These are phyloP conservation scores for Aeschynomene evenia DNA, from an alignment of 306 rosid species.

Conservation along the genomic window DNA sequence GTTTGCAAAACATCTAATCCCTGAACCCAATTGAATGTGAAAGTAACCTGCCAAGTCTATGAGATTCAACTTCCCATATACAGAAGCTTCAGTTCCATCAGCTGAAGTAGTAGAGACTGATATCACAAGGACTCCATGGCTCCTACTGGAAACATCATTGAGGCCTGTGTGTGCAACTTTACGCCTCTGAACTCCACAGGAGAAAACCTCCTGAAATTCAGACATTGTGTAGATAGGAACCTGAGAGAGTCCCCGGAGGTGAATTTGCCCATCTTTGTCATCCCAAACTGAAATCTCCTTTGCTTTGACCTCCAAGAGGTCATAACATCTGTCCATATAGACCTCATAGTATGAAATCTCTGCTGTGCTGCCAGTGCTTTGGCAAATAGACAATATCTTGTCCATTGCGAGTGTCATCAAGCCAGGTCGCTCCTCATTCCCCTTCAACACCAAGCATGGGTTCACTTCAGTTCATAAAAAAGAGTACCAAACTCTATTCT, in stretches of 20 bases:
- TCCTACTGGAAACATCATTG: conserved; percentile 92
- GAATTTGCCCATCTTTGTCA: conserved; percentile 85
- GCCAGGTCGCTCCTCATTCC: conserved; percentile 76
- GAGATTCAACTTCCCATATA: conserved; percentile 86
- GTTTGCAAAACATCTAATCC: conserved; percentile 16
- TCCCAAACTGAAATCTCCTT: conserved; percentile 76
- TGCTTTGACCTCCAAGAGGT: conserved; percentile 75
- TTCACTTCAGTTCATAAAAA: conserved; percentile 4
- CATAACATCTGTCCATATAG: conserved; percentile 86
- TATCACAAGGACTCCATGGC: conserved; percentile 90
- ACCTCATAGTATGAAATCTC: conserved; percentile 87
- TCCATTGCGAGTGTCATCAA: conserved; percentile 78
- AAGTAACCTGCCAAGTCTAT: conserved; percentile 88
- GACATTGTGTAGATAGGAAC: conserved; percentile 58
- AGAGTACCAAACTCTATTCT: neutral
- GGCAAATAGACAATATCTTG: conserved; percentile 55
- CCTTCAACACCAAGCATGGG: conserved; percentile 51
- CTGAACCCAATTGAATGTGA: conserved; percentile 3
- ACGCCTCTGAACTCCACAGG: conserved; percentile 68
- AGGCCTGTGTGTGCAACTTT: conserved; percentile 83
- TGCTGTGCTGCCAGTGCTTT: conserved; percentile 51
- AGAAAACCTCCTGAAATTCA: conserved; percentile 60
- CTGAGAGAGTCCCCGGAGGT: conserved; percentile 75
- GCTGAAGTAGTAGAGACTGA: conserved; percentile 51
- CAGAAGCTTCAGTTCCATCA: conserved; percentile 35